These are phyloP conservation scores for Iberis pinnata DNA, from an alignment of 345 rosid species.

Conservation along the genomic window DNA sequence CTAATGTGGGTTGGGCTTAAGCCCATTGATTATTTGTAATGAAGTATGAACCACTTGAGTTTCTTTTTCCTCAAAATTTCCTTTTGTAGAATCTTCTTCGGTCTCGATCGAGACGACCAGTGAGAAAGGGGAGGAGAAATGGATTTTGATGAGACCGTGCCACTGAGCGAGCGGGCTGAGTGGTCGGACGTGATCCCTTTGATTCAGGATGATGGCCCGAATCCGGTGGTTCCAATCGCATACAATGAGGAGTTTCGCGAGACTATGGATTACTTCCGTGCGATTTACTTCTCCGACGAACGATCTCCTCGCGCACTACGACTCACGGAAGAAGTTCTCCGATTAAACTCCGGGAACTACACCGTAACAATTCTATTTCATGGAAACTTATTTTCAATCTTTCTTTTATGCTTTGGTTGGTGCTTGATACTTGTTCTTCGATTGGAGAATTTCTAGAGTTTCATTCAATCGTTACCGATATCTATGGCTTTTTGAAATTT, in stretches of 20 bases:
- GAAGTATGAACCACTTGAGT: no score
- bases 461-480: not conserved
- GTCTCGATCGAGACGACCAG: not conserved
- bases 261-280: slow-evolving; percentile 88
- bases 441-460: not conserved
- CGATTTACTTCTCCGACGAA: slow-evolving; percentile 61
- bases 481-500: not conserved
- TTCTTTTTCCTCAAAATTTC: not conserved
- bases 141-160: slow-evolving; percentile 33
- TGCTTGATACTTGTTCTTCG: not conserved
- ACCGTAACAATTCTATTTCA: no score
- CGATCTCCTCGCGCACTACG: slow-evolving; percentile 69
- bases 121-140: slow-evolving; percentile 14
- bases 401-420: not conserved
- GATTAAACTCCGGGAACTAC: slow-evolving; percentile 73
- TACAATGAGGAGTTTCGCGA: slow-evolving; percentile 73
- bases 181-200: slow-evolving; percentile 72
- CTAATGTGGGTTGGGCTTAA: no score
- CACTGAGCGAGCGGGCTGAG: slow-evolving; percentile 50
- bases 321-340: slow-evolving; percentile 58
- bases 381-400: not conserved
- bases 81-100: not conserved
- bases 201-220: slow-evolving; percentile 77
- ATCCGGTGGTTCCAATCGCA: slow-evolving; percentile 74
- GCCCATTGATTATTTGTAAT: no score